phyloP scores from a whole-genome alignment of 495 filamentous ascomycete species.

The Penicillium paradoxum region DNA sequence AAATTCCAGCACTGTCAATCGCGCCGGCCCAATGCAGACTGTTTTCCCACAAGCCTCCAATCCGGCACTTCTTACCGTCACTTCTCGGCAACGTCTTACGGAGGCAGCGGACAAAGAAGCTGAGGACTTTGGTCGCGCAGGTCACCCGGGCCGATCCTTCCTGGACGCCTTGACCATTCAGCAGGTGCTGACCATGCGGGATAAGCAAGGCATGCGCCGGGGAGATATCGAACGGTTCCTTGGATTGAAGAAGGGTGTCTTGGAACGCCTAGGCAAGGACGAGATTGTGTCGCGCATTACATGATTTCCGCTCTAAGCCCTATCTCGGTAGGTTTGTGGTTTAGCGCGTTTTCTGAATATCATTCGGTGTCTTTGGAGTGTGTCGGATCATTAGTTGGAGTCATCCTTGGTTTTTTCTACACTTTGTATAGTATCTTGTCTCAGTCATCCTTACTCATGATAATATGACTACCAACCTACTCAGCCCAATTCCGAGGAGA shows the following conservation, averaged over 20 bases:
- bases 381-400: background rate
- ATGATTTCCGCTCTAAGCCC: conserved; percentile 2
- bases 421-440: background rate
- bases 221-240: conserved; percentile 57
- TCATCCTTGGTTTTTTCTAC: background rate
- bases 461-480: background rate
- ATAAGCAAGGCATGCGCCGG: conserved; percentile 44
- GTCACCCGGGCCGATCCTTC: conserved; percentile 46
- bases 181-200: conserved; percentile 57
- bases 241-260: conserved; percentile 53
- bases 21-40: conserved; percentile 22
- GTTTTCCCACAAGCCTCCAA: conserved; percentile 47
- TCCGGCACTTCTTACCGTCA: conserved; percentile 50
- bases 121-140: conserved; percentile 37
- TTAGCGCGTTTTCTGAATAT: background rate
- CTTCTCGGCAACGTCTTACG: conserved; percentile 38
- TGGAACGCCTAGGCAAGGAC: conserved; percentile 48
- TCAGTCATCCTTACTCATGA: conserved; percentile 4
- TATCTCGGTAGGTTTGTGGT: background rate
- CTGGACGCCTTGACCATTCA: conserved; percentile 58
- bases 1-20: conserved; percentile 46
- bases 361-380: conserved; percentile 3
- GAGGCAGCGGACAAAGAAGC: conserved; percentile 50
- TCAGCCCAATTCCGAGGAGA: background rate
- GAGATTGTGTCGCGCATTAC: conserved; percentile 44